Evolutionary conservation across 2,329 filamentous ascomycete species (phyloP).

Genomic region (Colletotrichum tropicicola): DNA sequence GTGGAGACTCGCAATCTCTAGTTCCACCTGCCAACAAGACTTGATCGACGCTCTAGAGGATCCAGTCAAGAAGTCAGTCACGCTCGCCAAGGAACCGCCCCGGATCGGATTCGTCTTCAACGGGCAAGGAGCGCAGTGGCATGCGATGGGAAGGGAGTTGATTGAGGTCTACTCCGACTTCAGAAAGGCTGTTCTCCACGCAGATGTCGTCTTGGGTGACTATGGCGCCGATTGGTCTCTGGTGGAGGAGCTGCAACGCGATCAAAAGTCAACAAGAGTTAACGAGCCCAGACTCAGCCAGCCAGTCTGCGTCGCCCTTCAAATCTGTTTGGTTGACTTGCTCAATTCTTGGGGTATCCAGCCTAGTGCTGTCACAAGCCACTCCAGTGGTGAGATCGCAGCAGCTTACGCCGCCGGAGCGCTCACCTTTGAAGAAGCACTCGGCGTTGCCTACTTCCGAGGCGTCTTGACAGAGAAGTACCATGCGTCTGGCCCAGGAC

Average conservation of each 20-base stretch:
- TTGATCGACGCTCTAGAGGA: neutral
- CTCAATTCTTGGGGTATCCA: constrained; percentile 51
- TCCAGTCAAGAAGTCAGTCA: constrained; percentile 18
- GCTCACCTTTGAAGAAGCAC: constrained; percentile 38
- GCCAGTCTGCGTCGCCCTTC: constrained; percentile 54
- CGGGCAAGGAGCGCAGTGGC: constrained; percentile 49
- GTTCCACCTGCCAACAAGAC: constrained; percentile 24
- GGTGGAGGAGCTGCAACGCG: constrained; percentile 43
- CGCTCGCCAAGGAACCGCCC: constrained; percentile 13
- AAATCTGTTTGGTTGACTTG: constrained; percentile 55
- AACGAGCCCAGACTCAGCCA: constrained; percentile 51
- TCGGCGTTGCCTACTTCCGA: constrained; percentile 42
- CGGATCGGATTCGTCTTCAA: constrained; percentile 42
- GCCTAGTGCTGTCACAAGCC: constrained; percentile 50
- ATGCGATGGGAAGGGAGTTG: constrained; percentile 43
- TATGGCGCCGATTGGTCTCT: constrained; percentile 38
- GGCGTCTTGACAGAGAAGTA: constrained; percentile 32
- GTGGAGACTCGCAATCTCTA: constrained; percentile 33
- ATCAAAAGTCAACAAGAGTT: constrained; percentile 40
- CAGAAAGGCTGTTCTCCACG: constrained; percentile 18
- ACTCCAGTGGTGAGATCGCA: constrained; percentile 58
- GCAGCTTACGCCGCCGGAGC: constrained; percentile 52
- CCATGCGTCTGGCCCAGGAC: neutral
- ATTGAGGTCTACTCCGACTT: constrained; percentile 33
- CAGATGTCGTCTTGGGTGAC: neutral